Evolutionary conservation across 1,284 basidiomycete species (phyloP).

Genomic region (Ganoderma sinense): DNA sequence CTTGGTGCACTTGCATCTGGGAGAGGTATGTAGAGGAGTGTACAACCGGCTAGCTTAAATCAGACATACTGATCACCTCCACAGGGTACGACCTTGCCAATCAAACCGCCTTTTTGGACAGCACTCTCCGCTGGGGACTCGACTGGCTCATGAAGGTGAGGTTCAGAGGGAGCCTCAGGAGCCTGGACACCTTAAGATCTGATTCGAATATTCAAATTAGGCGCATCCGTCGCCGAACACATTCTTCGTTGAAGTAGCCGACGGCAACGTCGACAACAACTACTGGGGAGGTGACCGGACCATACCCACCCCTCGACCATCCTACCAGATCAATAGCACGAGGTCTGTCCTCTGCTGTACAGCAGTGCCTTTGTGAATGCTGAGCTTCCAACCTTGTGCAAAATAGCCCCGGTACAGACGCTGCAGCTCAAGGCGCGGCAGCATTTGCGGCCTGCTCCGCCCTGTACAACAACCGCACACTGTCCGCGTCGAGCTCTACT

Average conservation of each 20-base stretch:
- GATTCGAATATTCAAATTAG: constrained; percentile 44
- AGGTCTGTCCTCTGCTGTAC: constrained; percentile 38
- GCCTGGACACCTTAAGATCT: background rate
- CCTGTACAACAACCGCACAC: constrained; percentile 66
- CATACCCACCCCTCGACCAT: constrained; percentile 79
- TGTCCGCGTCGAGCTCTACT: constrained; percentile 60
- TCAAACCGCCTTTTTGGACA: constrained; percentile 90
- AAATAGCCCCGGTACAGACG: constrained; percentile 85
- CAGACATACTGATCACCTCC: constrained; percentile 6
- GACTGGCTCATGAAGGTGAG: constrained; percentile 90
- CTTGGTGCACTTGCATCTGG: constrained; percentile 91
- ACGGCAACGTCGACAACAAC: constrained; percentile 69
- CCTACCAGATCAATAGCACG: constrained; percentile 81
- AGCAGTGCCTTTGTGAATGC: background rate
- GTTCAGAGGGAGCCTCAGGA: background rate
- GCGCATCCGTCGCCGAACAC: constrained; percentile 81
- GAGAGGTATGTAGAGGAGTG: constrained; percentile 53
- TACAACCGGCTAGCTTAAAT: background rate
- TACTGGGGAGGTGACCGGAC: constrained; percentile 91
- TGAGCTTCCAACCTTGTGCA: background rate
- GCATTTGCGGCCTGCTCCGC: constrained; percentile 89
- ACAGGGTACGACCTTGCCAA: constrained; percentile 82
- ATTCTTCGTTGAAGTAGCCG: constrained; percentile 80
- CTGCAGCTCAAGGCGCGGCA: constrained; percentile 81
- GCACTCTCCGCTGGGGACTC: constrained; percentile 87